Evolutionary conservation across 2,329 filamentous ascomycete species (phyloP), one percentile per base, ranked within the genome.

Genomic region (Chaetomiaceae sp.): DNA sequence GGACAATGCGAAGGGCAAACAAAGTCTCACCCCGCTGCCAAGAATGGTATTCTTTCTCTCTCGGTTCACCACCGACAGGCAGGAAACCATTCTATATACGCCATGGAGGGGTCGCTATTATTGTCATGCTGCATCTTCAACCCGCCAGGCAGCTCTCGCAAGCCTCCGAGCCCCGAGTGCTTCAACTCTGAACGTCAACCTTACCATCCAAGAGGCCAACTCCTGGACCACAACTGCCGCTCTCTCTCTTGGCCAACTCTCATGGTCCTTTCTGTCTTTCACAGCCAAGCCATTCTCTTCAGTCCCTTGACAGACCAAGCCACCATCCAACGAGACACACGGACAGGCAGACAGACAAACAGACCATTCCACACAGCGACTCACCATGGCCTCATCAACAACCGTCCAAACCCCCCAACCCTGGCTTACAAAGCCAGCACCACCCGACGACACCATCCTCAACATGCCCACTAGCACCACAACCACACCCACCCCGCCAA

Each of bases 1-100:
- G 40, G 17, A 60, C 57, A 62, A 62, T 62, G 54, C 53, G 51
- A 60, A 61, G 44, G 14, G 10, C 34, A 25, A 50, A 58, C 54
- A 60, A 60, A 58, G 53, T 19, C n/a, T 17, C 14, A n/a, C 14
- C 49, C 33, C 40, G 30, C 34, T 46, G 25, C 47, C 42, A 42
- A 51, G 34, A 37, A 37, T 51, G 14, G 25, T 19, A 38, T 43
- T 43, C 23, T 37, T n/a, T n/a, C 7, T 39, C 19, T 35, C 35
- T 21, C 27, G 27, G 21, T 19, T 7, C 38, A 10, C n/a, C n/a
- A n/a, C 16, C 17, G 17, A 20, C 13, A 14, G 3, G 3, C 19
- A n/a, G 23, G 30, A 3, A 14, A 17, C n/a, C 25, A 23, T 33
- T 30, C 12, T n/a, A n/a, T n/a, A n/a, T n/a, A 1, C 14, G 6